These are phyloP conservation scores for Priceomyces medius DNA, from an alignment of 805 yeast species.

Conservation along the genomic window DNA sequence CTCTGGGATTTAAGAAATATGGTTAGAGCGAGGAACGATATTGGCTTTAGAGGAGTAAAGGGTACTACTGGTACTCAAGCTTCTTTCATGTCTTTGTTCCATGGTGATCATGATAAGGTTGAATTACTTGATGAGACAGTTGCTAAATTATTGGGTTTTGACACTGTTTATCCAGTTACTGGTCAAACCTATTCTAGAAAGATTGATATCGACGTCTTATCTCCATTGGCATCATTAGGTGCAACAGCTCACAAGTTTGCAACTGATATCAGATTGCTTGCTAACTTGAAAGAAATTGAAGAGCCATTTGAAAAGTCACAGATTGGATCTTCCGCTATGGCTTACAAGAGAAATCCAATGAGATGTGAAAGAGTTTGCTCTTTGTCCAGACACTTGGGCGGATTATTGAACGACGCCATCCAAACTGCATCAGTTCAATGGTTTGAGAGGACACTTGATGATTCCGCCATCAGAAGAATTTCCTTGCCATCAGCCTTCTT, in stretches of 20 bases:
- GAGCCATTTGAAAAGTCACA: constrained; percentile 99
- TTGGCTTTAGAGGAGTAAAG: constrained; percentile 96
- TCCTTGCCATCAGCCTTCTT: constrained; percentile 94
- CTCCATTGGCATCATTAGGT: constrained; percentile 91
- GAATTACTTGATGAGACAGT: constrained; percentile 90
- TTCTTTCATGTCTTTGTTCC: constrained; percentile 90
- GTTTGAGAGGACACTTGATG: constrained; percentile 99
- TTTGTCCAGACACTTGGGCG: constrained; percentile 92
- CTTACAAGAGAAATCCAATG: constrained; percentile 99
- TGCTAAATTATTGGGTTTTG: constrained; percentile 89
- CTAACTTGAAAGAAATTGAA: constrained; percentile 95
- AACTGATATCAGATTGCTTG: constrained; percentile 92
- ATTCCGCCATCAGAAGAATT: constrained; percentile 96
- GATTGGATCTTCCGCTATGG: constrained; percentile 98
- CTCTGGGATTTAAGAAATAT: constrained; percentile 97
- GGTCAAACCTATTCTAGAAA: constrained; percentile 99
- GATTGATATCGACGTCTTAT: constrained; percentile 91
- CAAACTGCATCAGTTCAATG: constrained; percentile 98
- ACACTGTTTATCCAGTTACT: constrained; percentile 93
- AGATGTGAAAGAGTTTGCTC: constrained; percentile 98
- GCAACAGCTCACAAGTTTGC: constrained; percentile 97
- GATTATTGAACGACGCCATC: constrained; percentile 87
- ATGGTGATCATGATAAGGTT: constrained; percentile 95
- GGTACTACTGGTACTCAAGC: constrained; percentile 99
- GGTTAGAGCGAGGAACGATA: constrained; percentile 92